Evolutionary conservation across 2,329 filamentous ascomycete species (phyloP).

Genomic region (Podosphaera xanthii): DNA sequence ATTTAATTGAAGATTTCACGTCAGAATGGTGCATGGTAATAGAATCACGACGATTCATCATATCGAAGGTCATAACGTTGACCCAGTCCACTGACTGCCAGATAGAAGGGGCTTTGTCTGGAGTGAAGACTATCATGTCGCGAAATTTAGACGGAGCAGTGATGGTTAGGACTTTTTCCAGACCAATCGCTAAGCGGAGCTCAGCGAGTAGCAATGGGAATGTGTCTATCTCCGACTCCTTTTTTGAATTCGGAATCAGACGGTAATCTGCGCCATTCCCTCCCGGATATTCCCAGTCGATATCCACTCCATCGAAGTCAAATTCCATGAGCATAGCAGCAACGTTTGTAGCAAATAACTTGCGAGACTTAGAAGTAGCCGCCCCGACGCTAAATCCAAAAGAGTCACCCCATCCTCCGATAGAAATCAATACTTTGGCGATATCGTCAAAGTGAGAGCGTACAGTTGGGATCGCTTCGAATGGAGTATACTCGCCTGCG

Average conservation of each 20-base stretch:
- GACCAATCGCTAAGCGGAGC: constrained; percentile 32
- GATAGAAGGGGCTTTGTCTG: constrained; percentile 33
- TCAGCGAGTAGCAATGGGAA: constrained; percentile 37
- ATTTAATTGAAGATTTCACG: constrained; percentile 27
- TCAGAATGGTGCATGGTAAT: constrained; percentile 41
- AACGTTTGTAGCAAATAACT: constrained; percentile 39
- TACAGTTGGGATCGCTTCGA: constrained; percentile 4
- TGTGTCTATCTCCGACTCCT: constrained; percentile 36
- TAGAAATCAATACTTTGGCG: constrained; percentile 46
- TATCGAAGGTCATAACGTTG: constrained; percentile 49
- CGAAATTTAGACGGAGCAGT: constrained; percentile 39
- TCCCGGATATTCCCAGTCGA: constrained; percentile 29
- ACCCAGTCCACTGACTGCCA: constrained; percentile 37
- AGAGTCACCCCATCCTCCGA: constrained; percentile 55
- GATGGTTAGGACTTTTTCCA: constrained; percentile 36
- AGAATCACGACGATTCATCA: constrained; percentile 46
- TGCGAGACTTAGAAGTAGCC: constrained; percentile 25
- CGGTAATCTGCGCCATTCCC: constrained; percentile 48
- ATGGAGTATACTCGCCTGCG: constrained; percentile 6
- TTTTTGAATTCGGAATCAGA: constrained; percentile 33
- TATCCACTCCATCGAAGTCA: constrained; percentile 35
- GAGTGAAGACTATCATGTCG: constrained; percentile 47
- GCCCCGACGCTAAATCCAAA: constrained; percentile 36
- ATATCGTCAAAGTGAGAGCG: constrained; percentile 20
- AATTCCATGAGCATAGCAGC: constrained; percentile 35